Conservation (phyloP, 2,329 filamentous ascomycete species). For the Huntiella omanensis region DNA sequence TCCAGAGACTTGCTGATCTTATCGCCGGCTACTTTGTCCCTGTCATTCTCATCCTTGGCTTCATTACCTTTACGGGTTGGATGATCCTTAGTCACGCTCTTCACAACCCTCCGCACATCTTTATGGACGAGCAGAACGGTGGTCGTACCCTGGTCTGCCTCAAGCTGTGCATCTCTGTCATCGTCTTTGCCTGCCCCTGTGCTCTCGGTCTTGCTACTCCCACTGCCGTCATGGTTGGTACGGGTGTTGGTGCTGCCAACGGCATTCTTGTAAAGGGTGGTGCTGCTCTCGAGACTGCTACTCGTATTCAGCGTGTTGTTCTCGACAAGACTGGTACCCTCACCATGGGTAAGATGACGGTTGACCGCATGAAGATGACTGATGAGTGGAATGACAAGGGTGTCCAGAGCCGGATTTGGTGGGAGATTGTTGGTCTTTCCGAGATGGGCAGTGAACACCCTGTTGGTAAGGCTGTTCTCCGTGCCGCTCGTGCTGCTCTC, state of each 20-base stretch:
- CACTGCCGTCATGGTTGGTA: slow-evolving; percentile 96
- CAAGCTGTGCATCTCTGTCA: slow-evolving; percentile 94
- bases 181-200: slow-evolving; percentile 94
- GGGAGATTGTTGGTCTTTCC: slow-evolving; percentile 85
- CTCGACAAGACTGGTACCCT: slow-evolving; percentile 94
- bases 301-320: slow-evolving; percentile 74
- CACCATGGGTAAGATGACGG: slow-evolving; percentile 88
- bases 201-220: slow-evolving; percentile 90
- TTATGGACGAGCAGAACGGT: slow-evolving; percentile 59
- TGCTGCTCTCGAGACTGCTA: slow-evolving; percentile 75
- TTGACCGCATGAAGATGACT: slow-evolving; percentile 51
- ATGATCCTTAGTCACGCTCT: slow-evolving; percentile 86
- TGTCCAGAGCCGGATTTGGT: slow-evolving; percentile 63
- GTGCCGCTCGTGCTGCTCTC: slow-evolving; percentile 56
- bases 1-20: slow-evolving; percentile 78
- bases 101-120: slow-evolving; percentile 70
- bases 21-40: slow-evolving; percentile 92
- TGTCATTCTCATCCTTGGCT: slow-evolving; percentile 63
- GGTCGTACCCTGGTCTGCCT: slow-evolving; percentile 92
- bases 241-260: slow-evolving; percentile 86
- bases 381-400: slow-evolving; percentile 50
- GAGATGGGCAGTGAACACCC: slow-evolving; percentile 95
- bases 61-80: slow-evolving; percentile 76
- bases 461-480: slow-evolving; percentile 72
- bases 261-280: slow-evolving; percentile 97